Conservation (phyloP, 106 monocot genomes). For the Posidonia australis region DNA sequence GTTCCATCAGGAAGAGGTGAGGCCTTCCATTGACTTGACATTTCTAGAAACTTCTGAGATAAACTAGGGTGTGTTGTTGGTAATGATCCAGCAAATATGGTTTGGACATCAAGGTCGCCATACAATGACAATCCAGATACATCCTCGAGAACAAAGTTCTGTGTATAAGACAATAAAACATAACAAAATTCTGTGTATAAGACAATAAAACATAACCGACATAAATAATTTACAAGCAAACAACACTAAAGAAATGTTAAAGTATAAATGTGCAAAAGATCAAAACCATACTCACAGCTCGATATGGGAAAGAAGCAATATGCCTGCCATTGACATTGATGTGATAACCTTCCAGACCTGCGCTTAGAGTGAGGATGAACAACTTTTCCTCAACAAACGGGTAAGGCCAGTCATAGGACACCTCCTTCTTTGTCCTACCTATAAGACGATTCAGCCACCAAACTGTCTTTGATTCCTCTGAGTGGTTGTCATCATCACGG, state of each 20-base stretch:
- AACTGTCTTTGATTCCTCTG: conserved; percentile 67
- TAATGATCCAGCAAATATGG: conserved; percentile 70
- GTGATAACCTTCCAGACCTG: conserved; percentile 95
- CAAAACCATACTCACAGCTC: conserved; percentile 42
- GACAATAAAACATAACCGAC: neutral
- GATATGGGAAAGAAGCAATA: conserved; percentile 92
- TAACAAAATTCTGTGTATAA: neutral
- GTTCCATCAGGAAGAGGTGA: conserved; percentile 57
- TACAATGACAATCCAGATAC: conserved; percentile 77
- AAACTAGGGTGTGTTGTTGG: conserved; percentile 85
- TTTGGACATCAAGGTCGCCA: conserved; percentile 77
- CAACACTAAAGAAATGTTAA: too few relatives aligned
- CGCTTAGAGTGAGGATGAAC: conserved; percentile 84
- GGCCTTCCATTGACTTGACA: conserved; percentile 64
- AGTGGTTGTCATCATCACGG: conserved; percentile 52
- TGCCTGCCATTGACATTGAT: conserved; percentile 88
- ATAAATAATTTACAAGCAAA: too few relatives aligned
- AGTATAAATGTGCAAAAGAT: too few relatives aligned
- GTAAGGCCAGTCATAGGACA: conserved; percentile 83
- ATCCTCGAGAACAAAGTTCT: conserved; percentile 98
- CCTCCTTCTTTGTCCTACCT: conserved; percentile 79
- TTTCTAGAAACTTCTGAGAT: conserved; percentile 64
- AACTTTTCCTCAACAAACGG: conserved; percentile 80
- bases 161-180: neutral
- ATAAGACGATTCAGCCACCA: conserved; percentile 94